Percentiles rank a stretch among this genome's conserved stretches.
Evolutionary conservation across 805 yeast species (phyloP).

Genomic region (Hanseniaspora taiwanica): DNA sequence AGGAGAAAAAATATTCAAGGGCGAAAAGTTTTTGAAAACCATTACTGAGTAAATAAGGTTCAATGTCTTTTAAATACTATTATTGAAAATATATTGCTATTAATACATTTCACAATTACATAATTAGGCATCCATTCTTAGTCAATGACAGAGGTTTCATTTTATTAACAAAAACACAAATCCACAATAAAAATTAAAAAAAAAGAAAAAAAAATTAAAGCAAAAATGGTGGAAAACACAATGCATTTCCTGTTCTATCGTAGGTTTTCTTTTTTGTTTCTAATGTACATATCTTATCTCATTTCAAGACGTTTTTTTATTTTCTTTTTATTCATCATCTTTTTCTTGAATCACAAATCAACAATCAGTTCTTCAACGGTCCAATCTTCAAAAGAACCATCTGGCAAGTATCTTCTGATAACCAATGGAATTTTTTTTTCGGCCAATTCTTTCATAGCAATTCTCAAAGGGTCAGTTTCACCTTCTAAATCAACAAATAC

Average conservation of each 20-base stretch:
- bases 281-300: not conserved
- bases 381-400: conserved; percentile 97
- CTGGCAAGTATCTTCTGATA: conserved; percentile 91
- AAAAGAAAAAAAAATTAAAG: too few relatives aligned
- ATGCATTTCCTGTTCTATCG: not conserved
- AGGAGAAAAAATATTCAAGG: conserved; percentile 47
- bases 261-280: not conserved
- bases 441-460: conserved; percentile 91
- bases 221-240: conserved; percentile 1
- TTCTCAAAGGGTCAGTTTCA: conserved; percentile 96
- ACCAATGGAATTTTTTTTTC: conserved; percentile 93
- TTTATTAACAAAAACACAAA: not conserved
- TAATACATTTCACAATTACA: too few relatives aligned
- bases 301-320: conserved; percentile 1
- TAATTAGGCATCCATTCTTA: too few relatives aligned
- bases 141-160: not conserved
- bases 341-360: conserved; percentile 37
- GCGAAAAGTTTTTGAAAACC: conserved; percentile 48
- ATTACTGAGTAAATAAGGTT: conserved; percentile 21
- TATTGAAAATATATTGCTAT: too few relatives aligned
- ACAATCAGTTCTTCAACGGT: conserved; percentile 95
- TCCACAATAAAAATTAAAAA: conserved; percentile 1
- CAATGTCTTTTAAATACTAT: too few relatives aligned
- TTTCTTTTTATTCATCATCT: conserved; percentile 1
- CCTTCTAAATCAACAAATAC: conserved; percentile 97